Percentiles rank a stretch among this genome's conserved stretches.
Conservation (phyloP, 495 filamentous ascomycete genomes). For the Umbilicaria muhlenbergii region DNA sequence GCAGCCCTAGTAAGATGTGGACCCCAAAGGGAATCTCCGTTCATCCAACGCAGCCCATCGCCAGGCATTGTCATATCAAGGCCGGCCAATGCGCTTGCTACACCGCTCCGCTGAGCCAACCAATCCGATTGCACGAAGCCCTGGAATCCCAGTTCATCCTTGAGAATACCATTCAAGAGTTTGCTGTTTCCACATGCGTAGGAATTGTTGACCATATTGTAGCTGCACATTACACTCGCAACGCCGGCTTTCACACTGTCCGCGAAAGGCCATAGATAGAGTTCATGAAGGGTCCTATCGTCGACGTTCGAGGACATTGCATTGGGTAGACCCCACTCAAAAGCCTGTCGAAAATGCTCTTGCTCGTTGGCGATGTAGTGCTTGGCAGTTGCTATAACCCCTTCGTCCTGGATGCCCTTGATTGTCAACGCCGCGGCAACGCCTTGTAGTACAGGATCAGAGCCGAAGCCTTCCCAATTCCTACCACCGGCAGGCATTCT, state of each 20-base stretch:
- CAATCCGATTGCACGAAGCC: constrained; percentile 90
- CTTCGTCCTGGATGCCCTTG: constrained; percentile 60
- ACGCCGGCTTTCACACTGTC: constrained; percentile 80
- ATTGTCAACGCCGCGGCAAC: constrained; percentile 55
- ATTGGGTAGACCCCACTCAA: constrained; percentile 60
- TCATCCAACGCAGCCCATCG: constrained; percentile 61
- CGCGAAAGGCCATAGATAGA: constrained; percentile 84
- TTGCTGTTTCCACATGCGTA: constrained; percentile 89
- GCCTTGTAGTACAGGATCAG: constrained; percentile 61
- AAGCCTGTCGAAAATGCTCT: constrained; percentile 65
- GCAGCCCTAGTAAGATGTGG: constrained; percentile 58
- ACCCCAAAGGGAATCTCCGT: constrained; percentile 73
- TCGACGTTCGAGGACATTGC: constrained; percentile 72
- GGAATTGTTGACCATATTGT: constrained; percentile 83
- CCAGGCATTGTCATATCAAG: constrained; percentile 96
- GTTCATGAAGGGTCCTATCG: constrained; percentile 65
- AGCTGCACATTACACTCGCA: constrained; percentile 74
- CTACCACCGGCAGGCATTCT: constrained; percentile 73
- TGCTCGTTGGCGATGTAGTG: constrained; percentile 78
- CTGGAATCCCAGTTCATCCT: constrained; percentile 89
- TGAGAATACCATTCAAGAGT: constrained; percentile 79
- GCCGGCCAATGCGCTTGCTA: constrained; percentile 65
- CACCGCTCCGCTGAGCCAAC: constrained; percentile 75
- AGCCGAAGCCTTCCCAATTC: constrained; percentile 81
- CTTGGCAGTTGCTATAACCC: constrained; percentile 74